Evolutionary conservation across 2,329 filamentous ascomycete genomes (phyloP).

Genomic region (Myrmaecium sp.): DNA sequence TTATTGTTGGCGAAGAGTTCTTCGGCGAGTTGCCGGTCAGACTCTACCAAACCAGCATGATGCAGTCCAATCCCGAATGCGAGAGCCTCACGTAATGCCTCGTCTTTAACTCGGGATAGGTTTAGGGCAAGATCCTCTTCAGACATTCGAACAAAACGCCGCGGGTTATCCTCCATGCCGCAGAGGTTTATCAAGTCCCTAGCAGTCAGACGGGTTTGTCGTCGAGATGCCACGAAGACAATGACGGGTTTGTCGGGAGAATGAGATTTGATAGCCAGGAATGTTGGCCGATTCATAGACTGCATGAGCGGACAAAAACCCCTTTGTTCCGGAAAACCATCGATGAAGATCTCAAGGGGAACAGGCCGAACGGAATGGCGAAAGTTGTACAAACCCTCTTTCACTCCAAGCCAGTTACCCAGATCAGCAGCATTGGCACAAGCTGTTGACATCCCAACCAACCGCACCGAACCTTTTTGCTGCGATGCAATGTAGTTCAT

Average conservation of each 20-base stretch:
- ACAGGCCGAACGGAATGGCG: conserved; percentile 92
- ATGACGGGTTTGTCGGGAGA: conserved; percentile 95
- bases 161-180: conserved; percentile 94
- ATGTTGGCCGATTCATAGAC: conserved; percentile 95
- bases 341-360: conserved; percentile 88
- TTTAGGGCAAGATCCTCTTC: conserved; percentile 87
- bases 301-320: conserved; percentile 98
- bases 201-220: conserved; percentile 86
- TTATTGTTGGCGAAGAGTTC: conserved; percentile 96
- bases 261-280: conserved; percentile 89
- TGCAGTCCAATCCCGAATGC: conserved; percentile 95
- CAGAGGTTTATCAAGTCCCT: conserved; percentile 95
- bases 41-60: conserved; percentile 91
- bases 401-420: conserved; percentile 92
- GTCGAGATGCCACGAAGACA: conserved; percentile 88
- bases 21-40: conserved; percentile 78
- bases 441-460: conserved; percentile 98
- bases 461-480: conserved; percentile 70
- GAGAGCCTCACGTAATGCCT: conserved; percentile 80
- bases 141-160: conserved; percentile 82
- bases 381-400: conserved; percentile 91
- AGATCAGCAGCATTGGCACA: conserved; percentile 91
- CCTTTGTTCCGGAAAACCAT: conserved; percentile 86
- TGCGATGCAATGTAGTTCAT: conserved; percentile 99
- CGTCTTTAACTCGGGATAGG: conserved; percentile 80